These are phyloP conservation scores for Hypomyces perniciosus DNA, from an alignment of 2,329 filamentous ascomycete species.

Conservation along the genomic window DNA sequence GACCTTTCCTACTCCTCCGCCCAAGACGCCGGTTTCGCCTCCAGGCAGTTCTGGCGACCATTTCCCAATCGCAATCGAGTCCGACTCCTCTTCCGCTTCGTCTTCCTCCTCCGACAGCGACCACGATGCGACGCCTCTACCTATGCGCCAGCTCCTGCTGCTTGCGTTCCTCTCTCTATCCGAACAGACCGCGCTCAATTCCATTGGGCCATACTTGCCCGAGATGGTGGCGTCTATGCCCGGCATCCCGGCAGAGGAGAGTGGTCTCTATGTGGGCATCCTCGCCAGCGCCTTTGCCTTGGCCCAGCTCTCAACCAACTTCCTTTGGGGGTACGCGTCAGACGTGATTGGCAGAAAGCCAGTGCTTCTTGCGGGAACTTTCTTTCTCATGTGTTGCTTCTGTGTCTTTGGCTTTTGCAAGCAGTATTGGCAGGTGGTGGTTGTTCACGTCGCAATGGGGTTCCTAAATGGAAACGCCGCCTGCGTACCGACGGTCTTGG, in stretches of 20 bases:
- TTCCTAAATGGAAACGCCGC: conserved; percentile 92
- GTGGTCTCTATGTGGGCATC: conserved; percentile 82
- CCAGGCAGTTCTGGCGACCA: conserved; percentile 20
- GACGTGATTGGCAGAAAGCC: conserved; percentile 71
- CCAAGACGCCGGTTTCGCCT: conserved; percentile 56
- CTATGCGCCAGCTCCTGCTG: conserved; percentile 73
- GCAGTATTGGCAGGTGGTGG: conserved; percentile 74
- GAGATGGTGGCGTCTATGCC: conserved; percentile 86
- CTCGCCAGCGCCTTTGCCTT: conserved; percentile 88
- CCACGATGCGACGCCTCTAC: conserved; percentile 66
- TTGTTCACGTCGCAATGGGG: conserved; percentile 87
- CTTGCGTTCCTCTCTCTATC: conserved; percentile 83
- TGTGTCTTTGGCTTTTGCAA: conserved; percentile 80
- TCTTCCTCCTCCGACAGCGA: conserved; percentile 27
- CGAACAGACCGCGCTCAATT: conserved; percentile 95
- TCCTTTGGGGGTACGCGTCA: conserved; percentile 50
- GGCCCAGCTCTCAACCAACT: conserved; percentile 87
- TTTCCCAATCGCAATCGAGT: conserved; percentile 6
- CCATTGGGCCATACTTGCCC: conserved; percentile 89
- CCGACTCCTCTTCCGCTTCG: conserved; percentile 20
- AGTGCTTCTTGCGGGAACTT: conserved; percentile 69
- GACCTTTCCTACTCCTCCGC: conserved; percentile 72
- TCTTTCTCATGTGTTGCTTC: conserved; percentile 78
- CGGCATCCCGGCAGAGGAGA: conserved; percentile 63
- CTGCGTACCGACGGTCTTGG: conserved; percentile 86